Conservation (phyloP, 257 asterid species). For the Solanum lycopersicoides region DNA sequence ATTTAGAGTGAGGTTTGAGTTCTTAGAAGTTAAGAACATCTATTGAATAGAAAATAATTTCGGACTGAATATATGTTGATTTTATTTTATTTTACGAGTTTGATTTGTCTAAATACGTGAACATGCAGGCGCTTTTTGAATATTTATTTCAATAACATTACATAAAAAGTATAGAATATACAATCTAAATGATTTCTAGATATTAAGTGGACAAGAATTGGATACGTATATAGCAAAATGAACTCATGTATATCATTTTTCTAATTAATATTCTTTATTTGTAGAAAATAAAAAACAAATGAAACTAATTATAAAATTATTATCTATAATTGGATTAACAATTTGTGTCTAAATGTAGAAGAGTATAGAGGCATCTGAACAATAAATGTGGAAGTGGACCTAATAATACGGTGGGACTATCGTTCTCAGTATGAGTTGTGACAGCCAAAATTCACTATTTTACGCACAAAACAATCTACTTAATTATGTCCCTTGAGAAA, state of each 20-base stretch:
- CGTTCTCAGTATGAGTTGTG: slow-evolving; percentile 25
- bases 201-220: not conserved
- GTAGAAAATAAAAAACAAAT: not conserved
- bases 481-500: not conserved
- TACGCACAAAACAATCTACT: slow-evolving; percentile 1
- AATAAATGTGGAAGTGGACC: slow-evolving; percentile 47
- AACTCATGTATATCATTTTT: not conserved
- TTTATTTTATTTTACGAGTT: not conserved
- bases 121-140: not conserved
- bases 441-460: slow-evolving; percentile 31
- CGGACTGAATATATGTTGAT: not conserved
- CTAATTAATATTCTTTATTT: not conserved
- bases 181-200: not conserved
- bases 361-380: slow-evolving; percentile 29
- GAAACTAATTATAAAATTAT: not conserved
- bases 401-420: slow-evolving; percentile 21
- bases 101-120: not conserved
- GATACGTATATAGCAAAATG: not conserved
- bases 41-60: not conserved
- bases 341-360: not conserved
- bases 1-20: not conserved
- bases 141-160: not conserved
- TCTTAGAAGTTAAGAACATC: not conserved
- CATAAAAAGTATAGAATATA: not conserved
- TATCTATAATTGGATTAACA: not conserved